These are phyloP conservation scores for Magnusiomyces sp. DNA, from an alignment of 1,139 yeast genomes.

Conservation along the genomic window DNA sequence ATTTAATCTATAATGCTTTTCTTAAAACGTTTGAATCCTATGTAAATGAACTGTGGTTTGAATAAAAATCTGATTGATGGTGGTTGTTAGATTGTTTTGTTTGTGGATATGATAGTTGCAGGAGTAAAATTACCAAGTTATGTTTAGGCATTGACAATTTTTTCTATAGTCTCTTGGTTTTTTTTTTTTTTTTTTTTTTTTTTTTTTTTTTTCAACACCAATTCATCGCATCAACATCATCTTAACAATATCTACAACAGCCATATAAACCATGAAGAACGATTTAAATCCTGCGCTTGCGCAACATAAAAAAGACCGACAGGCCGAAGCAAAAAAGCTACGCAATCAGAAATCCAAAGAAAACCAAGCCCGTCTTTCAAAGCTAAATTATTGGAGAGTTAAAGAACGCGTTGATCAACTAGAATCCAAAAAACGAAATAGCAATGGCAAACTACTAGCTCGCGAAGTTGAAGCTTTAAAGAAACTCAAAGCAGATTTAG, in stretches of 20 bases:
- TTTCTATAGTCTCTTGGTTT: no score
- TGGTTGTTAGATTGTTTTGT: no score
- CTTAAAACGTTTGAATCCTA: neutral
- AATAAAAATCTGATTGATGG: no score
- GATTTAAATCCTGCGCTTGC: conserved; percentile 18
- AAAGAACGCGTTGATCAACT: conserved; percentile 19
- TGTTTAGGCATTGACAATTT: no score
- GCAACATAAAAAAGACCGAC: conserved; percentile 17
- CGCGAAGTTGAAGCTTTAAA: conserved; percentile 19
- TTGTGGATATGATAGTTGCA: no score
- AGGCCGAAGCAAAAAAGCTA: conserved; percentile 24
- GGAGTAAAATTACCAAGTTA: no score
- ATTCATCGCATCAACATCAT: neutral
- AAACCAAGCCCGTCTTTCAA: conserved; percentile 20
- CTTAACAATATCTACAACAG: conserved; percentile 5
- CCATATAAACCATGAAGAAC: conserved; percentile 10
- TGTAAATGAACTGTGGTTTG: no score
- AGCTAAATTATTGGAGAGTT: conserved; percentile 19
- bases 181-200: neutral
- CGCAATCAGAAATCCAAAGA: conserved; percentile 24
- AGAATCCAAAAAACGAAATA: conserved; percentile 10
- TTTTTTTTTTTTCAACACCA: no score
- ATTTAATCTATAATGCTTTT: neutral
- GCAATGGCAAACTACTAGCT: conserved; percentile 13
- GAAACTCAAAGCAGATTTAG: conserved; percentile 18